Evolutionary conservation across 192 early-diverging fungal species (phyloP).

Genomic region (Gaertneriomyces semiglobifer): DNA sequence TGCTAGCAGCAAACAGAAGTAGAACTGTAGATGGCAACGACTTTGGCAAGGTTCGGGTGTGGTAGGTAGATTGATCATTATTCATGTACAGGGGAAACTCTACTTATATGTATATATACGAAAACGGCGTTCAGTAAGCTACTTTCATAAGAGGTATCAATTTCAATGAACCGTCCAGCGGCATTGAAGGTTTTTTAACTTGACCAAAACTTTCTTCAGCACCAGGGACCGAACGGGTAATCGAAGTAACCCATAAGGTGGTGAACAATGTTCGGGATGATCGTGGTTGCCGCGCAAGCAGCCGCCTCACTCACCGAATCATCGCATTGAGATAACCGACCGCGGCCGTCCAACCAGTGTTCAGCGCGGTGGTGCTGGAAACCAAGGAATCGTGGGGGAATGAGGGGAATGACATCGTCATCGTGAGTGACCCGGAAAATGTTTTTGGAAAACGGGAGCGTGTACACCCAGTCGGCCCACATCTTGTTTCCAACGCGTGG

Average conservation of each 20-base stretch:
- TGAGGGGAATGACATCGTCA: constrained; percentile 30
- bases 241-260: constrained; percentile 23
- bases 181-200: neutral
- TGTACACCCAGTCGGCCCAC: constrained; percentile 28
- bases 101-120: too few relatives aligned
- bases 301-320: constrained; percentile 18
- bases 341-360: constrained; percentile 26
- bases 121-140: too few relatives aligned
- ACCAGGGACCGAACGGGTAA: constrained; percentile 19
- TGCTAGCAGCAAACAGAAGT: too few relatives aligned
- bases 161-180: too few relatives aligned
- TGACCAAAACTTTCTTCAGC: neutral
- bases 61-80: too few relatives aligned
- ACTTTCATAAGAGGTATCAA: too few relatives aligned
- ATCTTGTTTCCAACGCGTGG: constrained; percentile 40
- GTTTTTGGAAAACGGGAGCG: constrained; percentile 11
- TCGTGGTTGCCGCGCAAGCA: constrained; percentile 8
- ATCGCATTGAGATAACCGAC: constrained; percentile 23
- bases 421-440: constrained; percentile 24
- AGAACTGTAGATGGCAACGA: too few relatives aligned
- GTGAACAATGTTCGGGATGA: constrained; percentile 12
- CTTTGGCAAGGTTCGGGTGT: too few relatives aligned
- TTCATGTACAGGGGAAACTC: too few relatives aligned
- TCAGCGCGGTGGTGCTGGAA: constrained; percentile 29
- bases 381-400: constrained; percentile 16